A percentile compares a stretch with the other conserved stretches of the same genome.
phyloP scores from a whole-genome alignment of 2,329 filamentous ascomycete species.

The Penicillium freii region DNA sequence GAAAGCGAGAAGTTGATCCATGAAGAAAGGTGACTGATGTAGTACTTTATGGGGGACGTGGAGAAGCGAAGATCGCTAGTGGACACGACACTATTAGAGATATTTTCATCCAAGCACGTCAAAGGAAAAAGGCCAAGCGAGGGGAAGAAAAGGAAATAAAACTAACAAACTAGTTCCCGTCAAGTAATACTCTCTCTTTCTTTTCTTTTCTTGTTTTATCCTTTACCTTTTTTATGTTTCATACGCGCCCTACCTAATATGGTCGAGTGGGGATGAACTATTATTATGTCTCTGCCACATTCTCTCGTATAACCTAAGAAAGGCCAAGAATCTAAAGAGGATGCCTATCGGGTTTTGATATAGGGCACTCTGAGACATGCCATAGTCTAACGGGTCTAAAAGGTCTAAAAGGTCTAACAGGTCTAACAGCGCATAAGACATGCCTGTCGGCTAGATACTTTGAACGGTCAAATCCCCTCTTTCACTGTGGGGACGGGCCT shows the following conservation, averaged over 20 bases:
- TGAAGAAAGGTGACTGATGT: background rate
- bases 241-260: background rate
- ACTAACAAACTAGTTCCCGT: background rate
- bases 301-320: slow-evolving; percentile 1
- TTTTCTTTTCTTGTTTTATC: background rate
- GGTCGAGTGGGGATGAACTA: background rate
- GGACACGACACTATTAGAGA: background rate
- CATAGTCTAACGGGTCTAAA: background rate
- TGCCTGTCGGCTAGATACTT: background rate
- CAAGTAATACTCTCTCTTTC: background rate
- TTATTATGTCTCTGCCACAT: background rate
- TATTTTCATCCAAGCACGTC: background rate
- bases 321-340: background rate
- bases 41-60: background rate
- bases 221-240: background rate
- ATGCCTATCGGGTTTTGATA: background rate
- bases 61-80: slow-evolving; percentile 1
- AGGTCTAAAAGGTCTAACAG: background rate
- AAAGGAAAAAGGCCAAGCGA: background rate
- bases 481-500: background rate
- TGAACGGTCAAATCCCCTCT: background rate
- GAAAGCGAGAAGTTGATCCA: background rate
- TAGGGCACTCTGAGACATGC: slow-evolving; percentile 1
- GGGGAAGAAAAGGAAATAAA: background rate
- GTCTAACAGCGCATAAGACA: slow-evolving; percentile 6